phyloP scores from a whole-genome alignment of 164 flowering plant genomes.

The Protea cynaroides region DNA sequence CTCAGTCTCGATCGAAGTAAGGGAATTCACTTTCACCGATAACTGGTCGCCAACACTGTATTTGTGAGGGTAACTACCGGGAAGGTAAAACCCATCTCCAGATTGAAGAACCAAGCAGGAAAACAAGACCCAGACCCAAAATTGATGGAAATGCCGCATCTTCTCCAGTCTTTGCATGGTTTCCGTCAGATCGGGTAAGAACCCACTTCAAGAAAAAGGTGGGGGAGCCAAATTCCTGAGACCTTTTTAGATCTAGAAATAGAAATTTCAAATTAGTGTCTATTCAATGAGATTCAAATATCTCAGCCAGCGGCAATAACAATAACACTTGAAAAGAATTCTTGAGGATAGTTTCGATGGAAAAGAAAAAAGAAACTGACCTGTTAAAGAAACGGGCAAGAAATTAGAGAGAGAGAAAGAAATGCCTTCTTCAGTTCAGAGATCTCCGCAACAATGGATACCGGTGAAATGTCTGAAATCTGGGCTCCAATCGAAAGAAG shows the following conservation, averaged over 20 bases:
- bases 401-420: neutral
- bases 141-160: neutral
- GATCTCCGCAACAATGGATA: neutral
- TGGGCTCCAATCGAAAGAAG: neutral
- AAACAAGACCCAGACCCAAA: neutral
- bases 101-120: neutral
- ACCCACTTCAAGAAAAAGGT: slow-evolving; percentile 7
- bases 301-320: neutral
- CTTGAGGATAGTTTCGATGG: neutral
- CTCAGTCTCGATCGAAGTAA: slow-evolving; percentile 18
- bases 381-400: neutral
- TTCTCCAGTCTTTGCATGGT: neutral
- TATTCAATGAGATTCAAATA: neutral
- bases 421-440: neutral
- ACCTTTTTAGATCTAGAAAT: neutral
- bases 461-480: neutral
- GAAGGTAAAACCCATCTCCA: slow-evolving; percentile 19
- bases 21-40: slow-evolving; percentile 16
- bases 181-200: slow-evolving; percentile 10
- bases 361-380: neutral
- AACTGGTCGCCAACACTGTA: slow-evolving; percentile 1
- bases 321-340: neutral
- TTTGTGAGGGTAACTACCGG: slow-evolving; percentile 16
- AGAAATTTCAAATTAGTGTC: neutral
- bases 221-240: neutral